Conservation (phyloP, 495 filamentous ascomycete species). For the Aspergillus egyptiacus region DNA sequence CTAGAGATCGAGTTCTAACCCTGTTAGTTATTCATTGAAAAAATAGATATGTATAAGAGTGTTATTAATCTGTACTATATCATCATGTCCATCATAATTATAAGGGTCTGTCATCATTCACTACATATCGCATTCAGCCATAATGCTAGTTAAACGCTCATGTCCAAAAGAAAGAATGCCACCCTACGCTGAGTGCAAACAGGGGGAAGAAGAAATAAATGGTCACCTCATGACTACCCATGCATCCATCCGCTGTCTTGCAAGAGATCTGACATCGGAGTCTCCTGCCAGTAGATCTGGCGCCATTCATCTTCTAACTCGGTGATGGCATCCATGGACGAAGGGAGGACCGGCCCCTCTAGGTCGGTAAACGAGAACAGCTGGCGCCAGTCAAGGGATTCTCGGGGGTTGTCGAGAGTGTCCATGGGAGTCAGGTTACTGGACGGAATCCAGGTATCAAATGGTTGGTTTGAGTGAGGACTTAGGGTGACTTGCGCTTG, state of each 20-base stretch:
- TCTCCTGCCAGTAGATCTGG: conserved; percentile 45
- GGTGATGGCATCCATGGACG: conserved; percentile 35
- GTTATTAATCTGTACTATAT: too few relatives aligned
- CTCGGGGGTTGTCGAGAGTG: conserved; percentile 31
- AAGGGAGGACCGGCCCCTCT: conserved; percentile 36
- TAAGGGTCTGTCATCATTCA: too few relatives aligned
- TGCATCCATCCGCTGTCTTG: conserved; percentile 41
- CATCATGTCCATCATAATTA: too few relatives aligned
- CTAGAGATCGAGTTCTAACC: too few relatives aligned
- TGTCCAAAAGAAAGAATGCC: too few relatives aligned
- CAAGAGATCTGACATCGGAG: conserved; percentile 40
- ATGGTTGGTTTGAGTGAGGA: conserved; percentile 28
- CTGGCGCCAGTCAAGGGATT: conserved; percentile 43
- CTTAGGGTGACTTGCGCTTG: conserved; percentile 21
- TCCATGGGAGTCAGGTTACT: conserved; percentile 23
- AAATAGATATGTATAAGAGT: too few relatives aligned
- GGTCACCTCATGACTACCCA: too few relatives aligned
- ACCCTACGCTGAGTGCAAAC: too few relatives aligned
- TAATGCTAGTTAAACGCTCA: too few relatives aligned
- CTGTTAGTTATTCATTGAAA: too few relatives aligned
- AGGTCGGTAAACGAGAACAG: conserved; percentile 41
- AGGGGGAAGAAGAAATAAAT: too few relatives aligned
- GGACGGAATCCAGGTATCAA: conserved; percentile 36
- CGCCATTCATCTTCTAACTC: conserved; percentile 46
- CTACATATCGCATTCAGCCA: too few relatives aligned